phyloP scores from a whole-genome alignment of 805 yeast species.

The Kodamaea sagamina region DNA sequence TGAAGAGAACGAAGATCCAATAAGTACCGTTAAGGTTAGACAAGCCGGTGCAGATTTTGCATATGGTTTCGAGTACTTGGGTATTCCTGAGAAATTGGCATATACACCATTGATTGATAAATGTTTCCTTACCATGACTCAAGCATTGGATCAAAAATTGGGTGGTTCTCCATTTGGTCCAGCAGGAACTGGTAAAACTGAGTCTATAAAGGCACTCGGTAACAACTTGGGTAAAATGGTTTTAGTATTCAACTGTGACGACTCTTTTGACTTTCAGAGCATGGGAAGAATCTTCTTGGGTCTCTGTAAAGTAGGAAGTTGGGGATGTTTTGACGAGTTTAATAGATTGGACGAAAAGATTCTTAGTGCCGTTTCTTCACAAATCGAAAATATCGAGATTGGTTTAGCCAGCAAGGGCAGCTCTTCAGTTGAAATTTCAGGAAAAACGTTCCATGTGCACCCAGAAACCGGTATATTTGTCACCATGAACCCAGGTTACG shows the following conservation, averaged over 20 bases:
- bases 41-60: conserved; percentile 52
- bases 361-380: conserved; percentile 83
- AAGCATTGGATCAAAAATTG: conserved; percentile 66
- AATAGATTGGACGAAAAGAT: conserved; percentile 72
- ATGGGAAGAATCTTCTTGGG: conserved; percentile 79
- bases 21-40: conserved; percentile 43
- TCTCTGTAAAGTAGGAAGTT: conserved; percentile 78
- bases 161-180: conserved; percentile 97
- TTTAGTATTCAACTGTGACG: conserved; percentile 89
- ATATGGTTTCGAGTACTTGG: conserved; percentile 85
- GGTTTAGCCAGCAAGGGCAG: conserved; percentile 40
- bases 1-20: conserved; percentile 24
- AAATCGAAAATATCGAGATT: conserved; percentile 67
- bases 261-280: conserved; percentile 76
- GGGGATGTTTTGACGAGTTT: conserved; percentile 97
- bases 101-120: conserved; percentile 70
- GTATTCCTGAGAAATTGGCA: conserved; percentile 71
- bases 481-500: conserved; percentile 88
- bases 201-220: conserved; percentile 82
- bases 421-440: conserved; percentile 43
- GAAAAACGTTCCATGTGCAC: conserved; percentile 40
- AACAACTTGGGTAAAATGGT: conserved; percentile 78
- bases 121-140: conserved; percentile 68
- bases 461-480: conserved; percentile 72
- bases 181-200: conserved; percentile 97